Evolutionary conservation across 257 asterid species (phyloP).

Genomic region (Scutellaria galericulata): DNA sequence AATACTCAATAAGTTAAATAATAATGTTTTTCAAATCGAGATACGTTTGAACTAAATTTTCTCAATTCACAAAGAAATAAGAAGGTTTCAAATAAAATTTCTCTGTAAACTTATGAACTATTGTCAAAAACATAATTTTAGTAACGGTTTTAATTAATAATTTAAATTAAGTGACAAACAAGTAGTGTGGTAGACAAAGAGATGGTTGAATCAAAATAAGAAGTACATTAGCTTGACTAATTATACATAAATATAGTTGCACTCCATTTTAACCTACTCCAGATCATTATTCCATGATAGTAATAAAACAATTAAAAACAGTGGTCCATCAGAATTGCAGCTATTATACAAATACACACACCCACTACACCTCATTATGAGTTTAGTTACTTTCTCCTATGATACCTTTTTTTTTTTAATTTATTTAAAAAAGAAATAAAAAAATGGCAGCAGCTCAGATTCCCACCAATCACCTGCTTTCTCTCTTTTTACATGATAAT

Average conservation of each 20-base stretch:
- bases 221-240: no score
- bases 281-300: constrained; percentile 38
- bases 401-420: constrained; percentile 7
- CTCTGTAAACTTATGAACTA: no score
- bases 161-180: no score
- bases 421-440: constrained; percentile 8
- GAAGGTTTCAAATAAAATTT: no score
- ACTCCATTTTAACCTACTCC: constrained; percentile 32
- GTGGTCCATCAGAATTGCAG: constrained; percentile 25
- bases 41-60: no score
- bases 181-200: no score
- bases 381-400: constrained; percentile 49
- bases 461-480: constrained; percentile 49
- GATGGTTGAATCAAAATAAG: no score
- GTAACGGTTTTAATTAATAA: no score
- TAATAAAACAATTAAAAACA: background rate
- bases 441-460: constrained; percentile 52
- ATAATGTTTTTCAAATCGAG: no score
- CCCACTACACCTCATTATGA: constrained; percentile 58
- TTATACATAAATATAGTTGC: background rate
- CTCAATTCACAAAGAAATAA: no score
- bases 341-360: background rate
- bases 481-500: background rate
- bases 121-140: no score
- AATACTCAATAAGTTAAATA: no score